Conservation (phyloP, 495 filamentous ascomycete genomes). For the Penicillium samsonianum region DNA sequence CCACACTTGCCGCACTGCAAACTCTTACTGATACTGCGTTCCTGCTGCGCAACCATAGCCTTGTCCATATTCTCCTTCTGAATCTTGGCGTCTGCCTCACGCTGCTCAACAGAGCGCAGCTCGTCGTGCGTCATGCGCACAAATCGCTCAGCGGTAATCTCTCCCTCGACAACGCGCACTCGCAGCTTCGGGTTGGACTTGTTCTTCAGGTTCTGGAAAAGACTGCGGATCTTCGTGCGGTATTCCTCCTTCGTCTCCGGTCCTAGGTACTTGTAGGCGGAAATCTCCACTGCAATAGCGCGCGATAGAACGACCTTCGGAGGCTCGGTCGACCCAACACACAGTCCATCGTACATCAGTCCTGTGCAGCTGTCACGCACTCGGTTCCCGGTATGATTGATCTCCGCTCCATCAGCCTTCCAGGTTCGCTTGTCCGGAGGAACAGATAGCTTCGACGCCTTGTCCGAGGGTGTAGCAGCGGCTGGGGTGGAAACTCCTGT, state of each 20-base stretch:
- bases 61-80: conserved; percentile 93
- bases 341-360: conserved; percentile 79
- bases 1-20: conserved; percentile 87
- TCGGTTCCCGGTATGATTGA: conserved; percentile 64
- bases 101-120: conserved; percentile 72
- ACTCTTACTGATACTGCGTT: conserved; percentile 78
- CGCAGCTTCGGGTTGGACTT: conserved; percentile 79
- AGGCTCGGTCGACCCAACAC: conserved; percentile 43
- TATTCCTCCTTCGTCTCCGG: conserved; percentile 73
- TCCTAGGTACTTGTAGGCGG: conserved; percentile 63
- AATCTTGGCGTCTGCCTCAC: conserved; percentile 65
- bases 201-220: conserved; percentile 92
- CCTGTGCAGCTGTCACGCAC: conserved; percentile 79
- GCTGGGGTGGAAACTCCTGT: conserved; percentile 37
- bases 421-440: conserved; percentile 75
- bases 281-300: conserved; percentile 70
- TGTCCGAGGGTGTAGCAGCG: conserved; percentile 47
- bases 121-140: conserved; percentile 76
- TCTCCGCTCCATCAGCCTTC: conserved; percentile 76
- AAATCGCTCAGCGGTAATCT: conserved; percentile 69
- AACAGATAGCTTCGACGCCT: conserved; percentile 62
- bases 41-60: conserved; percentile 57
- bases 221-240: conserved; percentile 80
- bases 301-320: conserved; percentile 62
- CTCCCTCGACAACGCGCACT: conserved; percentile 68